These are phyloP conservation scores for Claviceps paspali DNA, from an alignment of 2,329 filamentous ascomycete species.

Conservation along the genomic window DNA sequence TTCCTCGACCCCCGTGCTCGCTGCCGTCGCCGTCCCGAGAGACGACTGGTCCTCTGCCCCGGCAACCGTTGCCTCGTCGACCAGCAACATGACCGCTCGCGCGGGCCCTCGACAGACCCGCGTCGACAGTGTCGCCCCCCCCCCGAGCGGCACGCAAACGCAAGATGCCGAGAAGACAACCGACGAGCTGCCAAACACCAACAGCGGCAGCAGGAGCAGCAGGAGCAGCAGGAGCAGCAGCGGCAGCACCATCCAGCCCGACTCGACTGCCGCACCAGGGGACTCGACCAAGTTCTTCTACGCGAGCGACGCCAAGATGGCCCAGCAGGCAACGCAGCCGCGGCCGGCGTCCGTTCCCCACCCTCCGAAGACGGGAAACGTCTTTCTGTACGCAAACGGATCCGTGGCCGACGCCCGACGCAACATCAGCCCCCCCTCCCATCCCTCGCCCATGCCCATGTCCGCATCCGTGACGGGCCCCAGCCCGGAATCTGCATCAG, in stretches of 20 bases:
- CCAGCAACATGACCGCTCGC: conserved; percentile 64
- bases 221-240: conserved; percentile 1
- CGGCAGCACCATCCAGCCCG: conserved; percentile 9
- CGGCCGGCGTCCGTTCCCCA: conserved; percentile 25
- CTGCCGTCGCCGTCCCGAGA: conserved; percentile 9
- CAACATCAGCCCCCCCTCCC: conserved; percentile 15
- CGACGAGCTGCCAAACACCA: too few species aligned
- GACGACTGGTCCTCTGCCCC: conserved; percentile 40
- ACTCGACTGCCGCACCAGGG: conserved; percentile 13
- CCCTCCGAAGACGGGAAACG: conserved; percentile 27
- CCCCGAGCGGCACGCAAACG: conserved; percentile 43
- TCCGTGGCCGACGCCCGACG: conserved; percentile 24
- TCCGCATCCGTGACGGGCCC: conserved; percentile 16
- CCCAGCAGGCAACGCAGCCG: conserved; percentile 21
- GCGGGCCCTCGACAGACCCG: conserved; percentile 59
- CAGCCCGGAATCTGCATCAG: conserved; percentile 25
- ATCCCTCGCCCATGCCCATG: conserved; percentile 19
- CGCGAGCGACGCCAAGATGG: conserved; percentile 57
- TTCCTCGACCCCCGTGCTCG: conserved; percentile 7
- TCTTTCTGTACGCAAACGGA: conserved; percentile 44
- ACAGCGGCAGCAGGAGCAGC: background rate
- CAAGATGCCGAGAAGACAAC: conserved; percentile 25
- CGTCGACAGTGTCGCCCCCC: conserved; percentile 51
- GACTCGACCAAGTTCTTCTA: conserved; percentile 66
- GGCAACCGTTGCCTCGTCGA: conserved; percentile 38